A percentile compares a stretch with the other conserved stretches of the same genome.
phyloP scores from a whole-genome alignment of 202 grass and related monocot genomes.

The Cymbopogon flexuosus region DNA sequence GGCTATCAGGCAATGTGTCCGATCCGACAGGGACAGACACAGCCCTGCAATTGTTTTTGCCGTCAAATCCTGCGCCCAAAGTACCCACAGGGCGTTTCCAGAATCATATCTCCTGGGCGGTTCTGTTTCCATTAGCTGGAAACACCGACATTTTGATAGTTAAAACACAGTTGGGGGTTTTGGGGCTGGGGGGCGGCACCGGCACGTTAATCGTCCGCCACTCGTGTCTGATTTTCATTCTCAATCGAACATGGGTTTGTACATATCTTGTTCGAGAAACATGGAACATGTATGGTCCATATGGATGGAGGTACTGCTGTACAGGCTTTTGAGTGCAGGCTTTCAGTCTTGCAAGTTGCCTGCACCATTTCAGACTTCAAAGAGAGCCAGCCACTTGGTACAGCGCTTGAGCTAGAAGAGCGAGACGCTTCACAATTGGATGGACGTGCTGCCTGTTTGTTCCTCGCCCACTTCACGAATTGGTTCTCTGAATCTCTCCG shows the following conservation, averaged over 20 bases:
- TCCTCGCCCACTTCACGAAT: not conserved
- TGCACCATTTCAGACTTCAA: not conserved
- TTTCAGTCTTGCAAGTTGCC: not conserved
- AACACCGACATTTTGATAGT: constrained; percentile 16
- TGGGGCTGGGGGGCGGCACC: not conserved
- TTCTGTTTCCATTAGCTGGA: not conserved
- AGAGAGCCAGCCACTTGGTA: not conserved
- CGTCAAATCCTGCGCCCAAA: not conserved
- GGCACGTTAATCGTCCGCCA: not conserved
- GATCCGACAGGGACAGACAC: not conserved
- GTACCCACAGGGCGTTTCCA: not conserved
- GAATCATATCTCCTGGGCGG: constrained; percentile 15
- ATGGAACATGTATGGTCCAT: not conserved
- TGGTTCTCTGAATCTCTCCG: constrained; percentile 23
- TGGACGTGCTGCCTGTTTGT: not conserved
- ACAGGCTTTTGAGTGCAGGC: not conserved
- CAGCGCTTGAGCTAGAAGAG: not conserved
- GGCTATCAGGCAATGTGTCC: too few relatives aligned
- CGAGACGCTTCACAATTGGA: not conserved
- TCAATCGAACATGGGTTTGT: not conserved
- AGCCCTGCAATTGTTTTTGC: not conserved
- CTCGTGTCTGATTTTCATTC: too few relatives aligned
- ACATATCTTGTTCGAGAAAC: not conserved
- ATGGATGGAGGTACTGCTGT: not conserved
- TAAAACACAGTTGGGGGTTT: not conserved